Base-by-base conservation (phyloP, 441 rosid species). In the Brassica hybrid region DNA sequence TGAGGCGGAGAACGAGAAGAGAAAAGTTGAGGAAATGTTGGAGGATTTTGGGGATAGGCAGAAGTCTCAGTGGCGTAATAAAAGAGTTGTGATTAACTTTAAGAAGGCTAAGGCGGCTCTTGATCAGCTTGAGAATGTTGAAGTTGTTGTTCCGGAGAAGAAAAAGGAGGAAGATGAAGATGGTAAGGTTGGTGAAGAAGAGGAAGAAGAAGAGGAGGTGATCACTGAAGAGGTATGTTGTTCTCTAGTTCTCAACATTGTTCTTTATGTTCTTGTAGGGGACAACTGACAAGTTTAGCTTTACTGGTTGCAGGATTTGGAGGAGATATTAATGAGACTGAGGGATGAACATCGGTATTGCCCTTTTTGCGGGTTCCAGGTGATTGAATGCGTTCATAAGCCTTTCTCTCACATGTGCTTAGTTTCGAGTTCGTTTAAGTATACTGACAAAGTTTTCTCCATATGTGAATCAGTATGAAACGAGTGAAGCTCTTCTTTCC, bases 351-450 rank as follows among this genome's bases (percentile, higher is more conserved):
- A 88, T 81, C 86, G 77, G 45, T 94, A 96, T 72, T 96, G 96
- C 81, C 86, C 85, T 25, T 96, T 94, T 80, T 92, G 97, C 80
- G 98, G 98, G 64, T 87, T 88, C 76, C 90, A 85, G 97, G 98
- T 88, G 43, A 72, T 19, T 69, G 61, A 41, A 34, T 11, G 11
- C 67, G 9, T 67, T 64, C 72, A n/a, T n/a, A 25, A 67, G 61
- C 30, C 73, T n/a, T 54, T 54, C 59, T 54, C 3, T 17, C 23
- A 17, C 7, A 1, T 2, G 12, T 17, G 59, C 12, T 52, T n/a
- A 50, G 27, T n/a, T 45, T 14, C 50, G 30, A n/a, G 18, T 59
- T 65, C 21, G 27, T 57, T 11, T 12, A 21, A 64, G 61, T 74
- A 41, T 30, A 58, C 68, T 74, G n/a, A 74, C 72, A 11, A 18